phyloP scores from a whole-genome alignment of 2,329 filamentous ascomycete genomes.

The Helminthosporium solani region DNA sequence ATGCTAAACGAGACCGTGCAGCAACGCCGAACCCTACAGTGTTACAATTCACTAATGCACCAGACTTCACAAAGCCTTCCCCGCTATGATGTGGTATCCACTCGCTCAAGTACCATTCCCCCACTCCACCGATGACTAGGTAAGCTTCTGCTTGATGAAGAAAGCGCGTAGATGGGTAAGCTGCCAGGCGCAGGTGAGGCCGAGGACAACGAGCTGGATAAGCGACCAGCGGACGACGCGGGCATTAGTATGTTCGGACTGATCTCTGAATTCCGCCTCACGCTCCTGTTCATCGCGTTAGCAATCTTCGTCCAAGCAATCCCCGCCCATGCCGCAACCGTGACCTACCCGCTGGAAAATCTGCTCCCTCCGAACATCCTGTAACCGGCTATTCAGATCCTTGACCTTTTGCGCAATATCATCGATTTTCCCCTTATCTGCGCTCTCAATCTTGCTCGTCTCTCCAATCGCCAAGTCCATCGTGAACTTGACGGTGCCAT shows the following conservation, averaged over 20 bases:
- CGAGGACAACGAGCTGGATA: conserved; percentile 82
- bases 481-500: conserved; percentile 78
- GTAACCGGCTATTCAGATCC: conserved; percentile 82
- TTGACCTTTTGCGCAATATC: conserved; percentile 85
- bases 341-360: conserved; percentile 81
- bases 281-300: conserved; percentile 67
- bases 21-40: conserved; percentile 25
- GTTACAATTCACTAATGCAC: conserved; percentile 15
- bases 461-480: conserved; percentile 93
- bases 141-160: conserved; percentile 99
- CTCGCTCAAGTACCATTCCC: background rate
- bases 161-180: conserved; percentile 92
- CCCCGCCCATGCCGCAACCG: background rate
- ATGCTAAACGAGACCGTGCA: conserved; percentile 16
- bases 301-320: conserved; percentile 3
- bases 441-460: conserved; percentile 89
- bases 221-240: conserved; percentile 93
- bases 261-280: conserved; percentile 96
- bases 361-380: conserved; percentile 91
- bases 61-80: conserved; percentile 11
- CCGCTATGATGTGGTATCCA: conserved; percentile 11
- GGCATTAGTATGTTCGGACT: conserved; percentile 89
- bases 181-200: conserved; percentile 92
- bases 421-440: conserved; percentile 88
- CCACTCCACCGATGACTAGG: conserved; percentile 53